A percentile compares a stretch with the other conserved stretches of the same genome.
Evolutionary conservation across 192 early-diverging fungal genomes (phyloP).

Genomic region (Jimgerdemannia lactiflua): DNA sequence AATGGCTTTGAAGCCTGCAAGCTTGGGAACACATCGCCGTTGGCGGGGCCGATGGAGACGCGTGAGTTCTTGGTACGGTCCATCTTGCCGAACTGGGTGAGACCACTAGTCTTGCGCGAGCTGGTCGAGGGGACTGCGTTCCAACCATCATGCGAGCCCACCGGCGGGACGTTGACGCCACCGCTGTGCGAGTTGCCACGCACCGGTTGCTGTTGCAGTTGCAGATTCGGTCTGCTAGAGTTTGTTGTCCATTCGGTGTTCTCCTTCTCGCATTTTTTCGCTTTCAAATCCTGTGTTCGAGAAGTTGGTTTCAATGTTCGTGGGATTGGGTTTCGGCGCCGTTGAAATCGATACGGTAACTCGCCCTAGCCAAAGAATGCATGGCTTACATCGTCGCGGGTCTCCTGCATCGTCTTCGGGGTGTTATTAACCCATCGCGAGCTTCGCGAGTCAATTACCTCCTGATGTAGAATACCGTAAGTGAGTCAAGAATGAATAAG

Average conservation of each 20-base stretch:
- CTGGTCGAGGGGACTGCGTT: conserved; percentile 51
- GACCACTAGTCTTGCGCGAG: conserved; percentile 56
- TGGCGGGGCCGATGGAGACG: neutral
- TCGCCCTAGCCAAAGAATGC: no score
- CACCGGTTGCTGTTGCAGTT: conserved; percentile 53
- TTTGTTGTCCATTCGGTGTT: conserved; percentile 56
- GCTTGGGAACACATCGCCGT: conserved; percentile 18
- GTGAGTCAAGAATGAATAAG: no score
- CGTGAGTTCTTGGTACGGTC: conserved; percentile 44
- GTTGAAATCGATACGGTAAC: no score
- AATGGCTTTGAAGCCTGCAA: conserved; percentile 12
- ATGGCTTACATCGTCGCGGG: conserved; percentile 61
- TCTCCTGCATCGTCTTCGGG: conserved; percentile 87
- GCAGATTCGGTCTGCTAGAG: conserved; percentile 41
- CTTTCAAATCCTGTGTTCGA: conserved; percentile 39
- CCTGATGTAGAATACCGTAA: conserved; percentile 31
- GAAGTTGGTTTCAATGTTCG: no score
- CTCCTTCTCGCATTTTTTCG: conserved; percentile 63
- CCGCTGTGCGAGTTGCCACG: conserved; percentile 46
- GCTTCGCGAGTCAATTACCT: conserved; percentile 80
- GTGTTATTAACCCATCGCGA: conserved; percentile 74
- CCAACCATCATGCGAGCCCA: conserved; percentile 56
- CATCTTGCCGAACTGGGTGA: conserved; percentile 69
- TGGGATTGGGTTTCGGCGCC: no score
- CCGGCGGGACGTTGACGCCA: conserved; percentile 35